These are phyloP conservation scores for Paramecium sonneborni DNA, from an alignment of 73 alveolate species.

Conservation along the genomic window DNA sequence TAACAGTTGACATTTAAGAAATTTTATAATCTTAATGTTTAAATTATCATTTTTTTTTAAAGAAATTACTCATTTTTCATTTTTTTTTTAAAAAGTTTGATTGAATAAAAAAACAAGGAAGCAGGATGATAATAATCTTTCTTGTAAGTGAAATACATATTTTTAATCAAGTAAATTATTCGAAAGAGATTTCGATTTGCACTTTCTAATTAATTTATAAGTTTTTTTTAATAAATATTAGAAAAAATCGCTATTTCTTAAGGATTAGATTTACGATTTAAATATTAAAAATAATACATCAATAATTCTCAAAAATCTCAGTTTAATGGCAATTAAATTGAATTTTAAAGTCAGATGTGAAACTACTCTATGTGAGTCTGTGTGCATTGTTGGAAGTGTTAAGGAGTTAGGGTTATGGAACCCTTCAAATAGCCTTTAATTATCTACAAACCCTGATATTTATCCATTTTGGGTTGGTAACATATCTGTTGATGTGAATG, in stretches of 20 bases:
- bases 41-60: neutral
- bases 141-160: neutral
- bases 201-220: neutral
- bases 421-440: neutral
- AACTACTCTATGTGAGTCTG: neutral
- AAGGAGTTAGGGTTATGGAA: slow-evolving; percentile 34
- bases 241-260: neutral
- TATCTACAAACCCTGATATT: neutral
- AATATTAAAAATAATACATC: slow-evolving; percentile 10
- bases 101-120: neutral
- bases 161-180: neutral
- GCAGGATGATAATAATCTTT: neutral
- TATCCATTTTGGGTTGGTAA: slow-evolving; percentile 37
- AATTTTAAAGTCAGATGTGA: slow-evolving; percentile 42
- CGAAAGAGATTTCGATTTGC: neutral
- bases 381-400: slow-evolving; percentile 12
- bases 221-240: neutral
- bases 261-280: neutral
- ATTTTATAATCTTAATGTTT: neutral
- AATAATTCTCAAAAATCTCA: neutral
- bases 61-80: neutral
- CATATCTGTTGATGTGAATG: neutral
- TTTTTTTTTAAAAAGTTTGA: neutral
- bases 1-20: neutral
- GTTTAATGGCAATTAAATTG: slow-evolving; percentile 24